Conservation (phyloP, 164 flowering plant species). For the Piper betle region DNA sequence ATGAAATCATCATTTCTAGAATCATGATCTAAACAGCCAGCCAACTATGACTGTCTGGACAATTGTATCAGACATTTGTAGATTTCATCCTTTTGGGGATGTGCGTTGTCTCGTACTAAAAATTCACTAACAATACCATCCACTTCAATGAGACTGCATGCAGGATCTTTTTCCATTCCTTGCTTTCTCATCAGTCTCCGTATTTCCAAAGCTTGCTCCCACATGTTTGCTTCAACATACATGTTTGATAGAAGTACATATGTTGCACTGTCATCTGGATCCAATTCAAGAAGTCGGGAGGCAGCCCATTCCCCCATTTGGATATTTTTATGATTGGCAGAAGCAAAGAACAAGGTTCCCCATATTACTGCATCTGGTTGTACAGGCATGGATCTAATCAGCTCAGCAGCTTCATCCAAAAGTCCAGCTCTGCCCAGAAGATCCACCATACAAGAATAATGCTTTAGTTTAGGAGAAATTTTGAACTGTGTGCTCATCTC, state of each 20-base stretch:
- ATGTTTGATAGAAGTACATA: slow-evolving; percentile 58
- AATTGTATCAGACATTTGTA: slow-evolving; percentile 34
- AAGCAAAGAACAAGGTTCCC: slow-evolving; percentile 62
- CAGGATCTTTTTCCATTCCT: slow-evolving; percentile 67
- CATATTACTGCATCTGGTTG: slow-evolving; percentile 49
- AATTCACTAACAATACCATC: slow-evolving; percentile 49
- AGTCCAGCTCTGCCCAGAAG: slow-evolving; percentile 71
- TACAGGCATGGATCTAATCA: slow-evolving; percentile 45
- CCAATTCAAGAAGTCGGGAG: slow-evolving; percentile 45
- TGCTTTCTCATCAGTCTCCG: slow-evolving; percentile 49
- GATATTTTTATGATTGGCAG: slow-evolving; percentile 43
- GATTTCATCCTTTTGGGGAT: slow-evolving; percentile 30
- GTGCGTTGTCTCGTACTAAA: slow-evolving; percentile 49
- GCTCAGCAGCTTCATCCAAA: slow-evolving; percentile 44
- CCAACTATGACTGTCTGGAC: slow-evolving; percentile 32
- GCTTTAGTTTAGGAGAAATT: slow-evolving; percentile 38
- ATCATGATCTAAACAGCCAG: slow-evolving; percentile 7
- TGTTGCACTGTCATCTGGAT: slow-evolving; percentile 56
- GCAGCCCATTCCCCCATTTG: slow-evolving; percentile 53
- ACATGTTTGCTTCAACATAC: slow-evolving; percentile 57
- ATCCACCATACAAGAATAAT: slow-evolving; percentile 62
- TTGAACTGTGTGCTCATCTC: slow-evolving; percentile 36
- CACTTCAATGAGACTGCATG: slow-evolving; percentile 66
- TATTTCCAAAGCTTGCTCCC: slow-evolving; percentile 43
- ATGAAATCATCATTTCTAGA: background rate